phyloP scores from a whole-genome alignment of 805 yeast species.

The Kazachstania martiniae region DNA sequence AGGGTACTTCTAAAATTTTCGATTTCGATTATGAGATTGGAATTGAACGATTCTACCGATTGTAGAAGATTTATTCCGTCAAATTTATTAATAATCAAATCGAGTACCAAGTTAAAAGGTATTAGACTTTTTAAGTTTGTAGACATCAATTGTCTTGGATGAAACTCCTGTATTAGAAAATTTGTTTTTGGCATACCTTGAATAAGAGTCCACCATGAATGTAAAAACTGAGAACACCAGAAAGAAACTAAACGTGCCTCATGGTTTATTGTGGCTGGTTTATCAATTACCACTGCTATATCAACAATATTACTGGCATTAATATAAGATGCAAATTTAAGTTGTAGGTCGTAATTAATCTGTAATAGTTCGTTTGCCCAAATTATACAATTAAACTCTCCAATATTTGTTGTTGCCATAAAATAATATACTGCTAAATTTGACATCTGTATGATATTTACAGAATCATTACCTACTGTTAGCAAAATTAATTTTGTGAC shows the following conservation, averaged over 20 bases:
- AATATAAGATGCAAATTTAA: no score
- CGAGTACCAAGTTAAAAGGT: constrained; percentile 15
- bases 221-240: constrained; percentile 23
- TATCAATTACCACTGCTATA: no score
- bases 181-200: constrained; percentile 22
- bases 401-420: constrained; percentile 9
- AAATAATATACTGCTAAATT: constrained; percentile 18
- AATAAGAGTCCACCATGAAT: constrained; percentile 23
- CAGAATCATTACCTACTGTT: constrained; percentile 2
- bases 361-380: constrained; percentile 11
- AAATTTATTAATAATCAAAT: constrained; percentile 10
- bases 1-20: constrained; percentile 18
- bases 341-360: constrained; percentile 7
- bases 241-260: constrained; percentile 14
- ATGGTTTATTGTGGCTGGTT: no score
- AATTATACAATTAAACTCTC: constrained; percentile 3
- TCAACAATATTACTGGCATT: no score
- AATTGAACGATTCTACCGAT: constrained; percentile 3
- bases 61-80: constrained; percentile 20
- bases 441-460: constrained; percentile 15
- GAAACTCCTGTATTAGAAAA: constrained; percentile 19
- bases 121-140: constrained; percentile 14
- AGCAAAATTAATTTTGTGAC: constrained; percentile 16
- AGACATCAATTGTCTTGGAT: constrained; percentile 12
- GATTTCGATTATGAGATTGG: constrained; percentile 3